phyloP scores from a whole-genome alignment of 2,329 filamentous ascomycete genomes.

The Ilyonectria destructans region DNA sequence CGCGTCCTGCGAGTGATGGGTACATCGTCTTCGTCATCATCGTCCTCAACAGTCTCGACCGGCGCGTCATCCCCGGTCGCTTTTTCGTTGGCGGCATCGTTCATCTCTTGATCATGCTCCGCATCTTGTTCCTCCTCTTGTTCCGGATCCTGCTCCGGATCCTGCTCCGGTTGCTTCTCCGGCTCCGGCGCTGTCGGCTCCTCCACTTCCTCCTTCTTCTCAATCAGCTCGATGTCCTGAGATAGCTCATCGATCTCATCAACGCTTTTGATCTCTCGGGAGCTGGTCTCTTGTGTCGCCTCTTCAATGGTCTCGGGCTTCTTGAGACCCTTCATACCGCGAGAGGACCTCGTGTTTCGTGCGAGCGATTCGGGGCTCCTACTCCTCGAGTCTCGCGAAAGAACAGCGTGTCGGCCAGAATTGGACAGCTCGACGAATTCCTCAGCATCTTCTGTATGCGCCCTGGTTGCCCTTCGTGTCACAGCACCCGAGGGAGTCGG shows the following conservation, averaged over 20 bases:
- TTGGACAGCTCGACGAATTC: conserved; percentile 72
- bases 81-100: conserved; percentile 44
- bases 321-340: conserved; percentile 68
- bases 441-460: conserved; percentile 70
- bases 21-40: conserved; percentile 66
- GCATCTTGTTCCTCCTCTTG: conserved; percentile 37
- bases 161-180: neutral
- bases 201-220: conserved; percentile 50
- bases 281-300: conserved; percentile 68
- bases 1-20: conserved; percentile 66
- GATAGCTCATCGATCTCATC: conserved; percentile 59
- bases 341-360: conserved; percentile 62
- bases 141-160: conserved; percentile 39
- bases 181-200: conserved; percentile 25
- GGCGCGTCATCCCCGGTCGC: conserved; percentile 53
- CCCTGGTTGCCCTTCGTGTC: conserved; percentile 67
- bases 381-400: conserved; percentile 67
- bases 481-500: conserved; percentile 47
- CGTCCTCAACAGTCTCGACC: conserved; percentile 52
- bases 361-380: conserved; percentile 69
- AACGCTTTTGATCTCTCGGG: conserved; percentile 54
- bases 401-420: conserved; percentile 72
- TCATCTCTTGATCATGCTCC: conserved; percentile 45
- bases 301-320: conserved; percentile 67
- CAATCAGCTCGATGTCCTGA: conserved; percentile 49